A percentile compares a stretch with the other conserved stretches of the same genome.
Conservation (phyloP, 768 basidiomycete genomes). For the Trametes meyenii region DNA sequence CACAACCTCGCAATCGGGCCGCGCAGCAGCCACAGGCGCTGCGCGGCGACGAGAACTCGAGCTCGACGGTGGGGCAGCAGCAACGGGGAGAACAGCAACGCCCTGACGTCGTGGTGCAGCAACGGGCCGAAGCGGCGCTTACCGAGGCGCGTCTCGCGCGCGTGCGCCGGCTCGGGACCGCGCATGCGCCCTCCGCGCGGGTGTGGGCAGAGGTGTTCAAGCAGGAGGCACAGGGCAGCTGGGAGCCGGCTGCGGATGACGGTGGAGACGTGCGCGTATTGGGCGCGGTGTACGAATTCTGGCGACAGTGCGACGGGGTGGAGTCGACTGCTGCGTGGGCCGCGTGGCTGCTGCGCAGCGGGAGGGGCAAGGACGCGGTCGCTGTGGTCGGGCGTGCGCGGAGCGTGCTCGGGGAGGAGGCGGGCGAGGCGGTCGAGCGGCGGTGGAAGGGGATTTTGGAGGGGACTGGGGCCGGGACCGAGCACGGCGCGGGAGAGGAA, state of each 20-base stretch:
- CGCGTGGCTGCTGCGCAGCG: constrained; percentile 47
- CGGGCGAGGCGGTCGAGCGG: constrained; percentile 39
- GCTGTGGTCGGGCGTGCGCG: constrained; percentile 39
- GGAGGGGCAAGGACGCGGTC: constrained; percentile 45
- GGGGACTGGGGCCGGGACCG: constrained; percentile 1
- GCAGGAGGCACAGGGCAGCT: constrained; percentile 23
- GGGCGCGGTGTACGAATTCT: constrained; percentile 43
- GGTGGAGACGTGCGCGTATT: constrained; percentile 33
- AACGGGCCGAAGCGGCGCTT: not conserved
- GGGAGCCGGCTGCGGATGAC: constrained; percentile 24
- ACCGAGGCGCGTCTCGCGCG: constrained; percentile 24
- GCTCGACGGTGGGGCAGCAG: not conserved
- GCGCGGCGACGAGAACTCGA: not conserved
- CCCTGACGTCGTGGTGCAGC: not conserved
- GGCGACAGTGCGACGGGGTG: constrained; percentile 43
- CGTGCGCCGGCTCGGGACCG: constrained; percentile 44
- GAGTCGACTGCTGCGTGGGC: constrained; percentile 49
- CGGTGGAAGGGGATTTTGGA: constrained; percentile 37
- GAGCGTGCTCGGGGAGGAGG: constrained; percentile 31
- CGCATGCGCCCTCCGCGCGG: constrained; percentile 45
- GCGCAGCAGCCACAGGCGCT: not conserved
- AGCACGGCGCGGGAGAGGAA: constrained; percentile 7
- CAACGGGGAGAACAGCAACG: constrained; percentile 5
- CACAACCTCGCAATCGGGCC: not conserved
- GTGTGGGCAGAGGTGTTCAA: constrained; percentile 50